Conservation (phyloP, 2,329 filamentous ascomycete species). For the Aspergillus ruber region DNA sequence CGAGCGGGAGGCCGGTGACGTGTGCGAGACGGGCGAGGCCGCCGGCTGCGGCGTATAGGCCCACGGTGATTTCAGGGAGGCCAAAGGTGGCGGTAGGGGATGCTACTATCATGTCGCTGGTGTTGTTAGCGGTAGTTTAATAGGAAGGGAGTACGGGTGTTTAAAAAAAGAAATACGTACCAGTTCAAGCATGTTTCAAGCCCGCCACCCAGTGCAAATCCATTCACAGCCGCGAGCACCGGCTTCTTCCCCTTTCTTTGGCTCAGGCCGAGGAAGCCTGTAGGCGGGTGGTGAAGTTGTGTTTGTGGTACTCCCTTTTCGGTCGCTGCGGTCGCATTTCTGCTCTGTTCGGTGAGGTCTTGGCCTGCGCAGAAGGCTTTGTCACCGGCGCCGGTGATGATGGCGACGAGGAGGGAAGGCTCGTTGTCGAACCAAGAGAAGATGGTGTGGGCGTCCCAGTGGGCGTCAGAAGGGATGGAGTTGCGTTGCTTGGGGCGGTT, state of each 20-base stretch:
- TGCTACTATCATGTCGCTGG: conserved; percentile 53
- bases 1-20: conserved; percentile 61
- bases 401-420: conserved; percentile 32
- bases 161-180: conserved; percentile 27
- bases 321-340: conserved; percentile 3
- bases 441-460: conserved; percentile 34
- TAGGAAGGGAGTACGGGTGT: background rate
- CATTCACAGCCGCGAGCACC: conserved; percentile 71
- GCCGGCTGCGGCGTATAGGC: conserved; percentile 65
- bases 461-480: conserved; percentile 32
- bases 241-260: conserved; percentile 61
- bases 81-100: conserved; percentile 54
- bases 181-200: conserved; percentile 91
- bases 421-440: conserved; percentile 39
- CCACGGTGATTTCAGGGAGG: conserved; percentile 65
- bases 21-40: conserved; percentile 61
- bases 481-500: conserved; percentile 36
- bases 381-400: conserved; percentile 39
- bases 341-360: conserved; percentile 39
- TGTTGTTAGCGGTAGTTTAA: background rate
- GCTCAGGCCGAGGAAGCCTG: conserved; percentile 52
- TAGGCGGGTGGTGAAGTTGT: conserved; percentile 34
- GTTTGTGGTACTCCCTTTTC: conserved; percentile 12
- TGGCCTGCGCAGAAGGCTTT: conserved; percentile 41
- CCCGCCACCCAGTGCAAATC: conserved; percentile 67